Percentiles rank a stretch among this genome's conserved stretches.
Conservation (phyloP, 768 basidiomycete species). For the Tylopilus rubrobrunneus region DNA sequence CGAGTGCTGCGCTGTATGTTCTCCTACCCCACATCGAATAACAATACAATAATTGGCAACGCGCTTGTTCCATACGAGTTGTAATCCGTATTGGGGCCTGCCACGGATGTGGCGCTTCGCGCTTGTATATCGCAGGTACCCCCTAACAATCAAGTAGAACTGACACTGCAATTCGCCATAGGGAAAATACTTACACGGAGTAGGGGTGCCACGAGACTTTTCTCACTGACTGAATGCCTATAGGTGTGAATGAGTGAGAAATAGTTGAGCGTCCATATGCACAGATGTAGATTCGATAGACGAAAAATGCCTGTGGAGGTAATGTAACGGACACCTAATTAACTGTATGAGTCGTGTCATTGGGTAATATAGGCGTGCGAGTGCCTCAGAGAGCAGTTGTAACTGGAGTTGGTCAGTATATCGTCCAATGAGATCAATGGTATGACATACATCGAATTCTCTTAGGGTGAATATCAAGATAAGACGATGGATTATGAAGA, state of each 20-base stretch:
- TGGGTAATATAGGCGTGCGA: too few species aligned
- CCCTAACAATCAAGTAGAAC: not conserved
- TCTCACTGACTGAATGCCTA: slow-evolving; percentile 3
- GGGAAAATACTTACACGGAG: slow-evolving; percentile 4
- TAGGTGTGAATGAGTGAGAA: not conserved
- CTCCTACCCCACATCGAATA: too few species aligned
- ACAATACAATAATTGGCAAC: too few species aligned
- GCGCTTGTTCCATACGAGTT: too few species aligned
- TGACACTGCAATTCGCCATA: not conserved
- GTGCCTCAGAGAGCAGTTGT: slow-evolving; percentile 1
- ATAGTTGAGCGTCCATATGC: not conserved
- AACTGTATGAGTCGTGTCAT: not conserved
- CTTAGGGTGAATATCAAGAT: not conserved
- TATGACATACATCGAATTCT: slow-evolving; percentile 6
- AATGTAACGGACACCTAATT: not conserved
- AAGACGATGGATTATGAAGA: not conserved
- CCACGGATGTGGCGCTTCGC: too few species aligned
- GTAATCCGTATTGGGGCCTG: too few species aligned
- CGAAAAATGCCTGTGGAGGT: slow-evolving; percentile 7
- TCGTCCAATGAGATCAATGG: not conserved
- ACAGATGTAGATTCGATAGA: slow-evolving; percentile 11
- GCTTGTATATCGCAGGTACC: not conserved
- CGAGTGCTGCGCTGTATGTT: too few species aligned
- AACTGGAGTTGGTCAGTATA: not conserved
- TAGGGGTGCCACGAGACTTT: not conserved